A percentile compares a stretch with the other conserved stretches of the same genome.
These are phyloP conservation scores for Globisporangium irregulare DNA, from an alignment of 352 stramenopile genomes.

Conservation along the genomic window DNA sequence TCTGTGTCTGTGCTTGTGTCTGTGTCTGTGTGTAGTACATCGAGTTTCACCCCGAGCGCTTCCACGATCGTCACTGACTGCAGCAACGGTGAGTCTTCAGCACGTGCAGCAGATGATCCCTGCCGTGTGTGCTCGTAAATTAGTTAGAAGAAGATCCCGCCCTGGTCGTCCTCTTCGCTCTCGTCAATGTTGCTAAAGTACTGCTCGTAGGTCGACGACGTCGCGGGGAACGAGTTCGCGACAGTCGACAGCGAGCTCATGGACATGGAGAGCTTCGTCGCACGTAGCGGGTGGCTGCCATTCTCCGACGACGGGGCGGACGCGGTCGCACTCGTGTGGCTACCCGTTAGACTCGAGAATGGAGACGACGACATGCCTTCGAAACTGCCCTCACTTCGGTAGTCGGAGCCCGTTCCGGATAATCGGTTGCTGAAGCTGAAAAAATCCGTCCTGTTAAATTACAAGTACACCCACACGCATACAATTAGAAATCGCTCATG, in stretches of 20 bases:
- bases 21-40: not conserved
- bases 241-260: constrained; percentile 80
- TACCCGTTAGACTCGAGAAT: constrained; percentile 24
- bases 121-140: constrained; percentile 17
- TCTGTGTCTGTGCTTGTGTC: not conserved
- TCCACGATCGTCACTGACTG: not conserved
- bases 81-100: not conserved
- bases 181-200: constrained; percentile 88
- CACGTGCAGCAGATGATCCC: not conserved
- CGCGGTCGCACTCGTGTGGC: constrained; percentile 7
- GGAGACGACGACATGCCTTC: constrained; percentile 40
- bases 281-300: constrained; percentile 31
- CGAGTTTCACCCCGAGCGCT: not conserved
- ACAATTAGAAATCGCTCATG: not conserved
- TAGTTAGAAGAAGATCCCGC: constrained; percentile 86
- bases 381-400: constrained; percentile 48
- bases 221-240: constrained; percentile 51
- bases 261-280: constrained; percentile 70
- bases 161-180: constrained; percentile 77
- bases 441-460: constrained; percentile 26
- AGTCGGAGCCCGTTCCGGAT: constrained; percentile 28
- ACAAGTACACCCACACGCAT: not conserved
- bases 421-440: constrained; percentile 23
- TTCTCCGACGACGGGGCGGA: constrained; percentile 26
- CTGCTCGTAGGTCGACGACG: constrained; percentile 82